Evolutionary conservation across 169 alveolate species (phyloP).

Genomic region (Cryptosporidium ubiquitum): DNA sequence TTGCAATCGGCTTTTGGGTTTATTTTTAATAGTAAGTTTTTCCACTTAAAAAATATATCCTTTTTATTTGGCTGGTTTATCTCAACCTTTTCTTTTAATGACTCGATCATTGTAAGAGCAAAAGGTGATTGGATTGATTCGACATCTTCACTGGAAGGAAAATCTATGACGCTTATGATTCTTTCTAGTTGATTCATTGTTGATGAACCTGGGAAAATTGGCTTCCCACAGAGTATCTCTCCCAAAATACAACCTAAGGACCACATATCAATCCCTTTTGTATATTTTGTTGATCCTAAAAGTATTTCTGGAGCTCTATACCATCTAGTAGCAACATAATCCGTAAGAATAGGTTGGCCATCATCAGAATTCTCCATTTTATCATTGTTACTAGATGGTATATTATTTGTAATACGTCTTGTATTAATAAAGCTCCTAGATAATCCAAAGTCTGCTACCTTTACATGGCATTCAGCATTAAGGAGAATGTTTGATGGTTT

Average conservation of each 20-base stretch:
- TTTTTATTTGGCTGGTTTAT: constrained; percentile 62
- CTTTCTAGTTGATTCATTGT: constrained; percentile 96
- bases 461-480: constrained; percentile 96
- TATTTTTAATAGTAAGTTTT: constrained; percentile 63
- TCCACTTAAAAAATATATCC: constrained; percentile 75
- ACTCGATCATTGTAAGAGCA: constrained; percentile 89
- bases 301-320: constrained; percentile 98
- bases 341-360: constrained; percentile 91
- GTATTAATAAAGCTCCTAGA: constrained; percentile 89
- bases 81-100: constrained; percentile 76
- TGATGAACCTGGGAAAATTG: constrained; percentile 98
- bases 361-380: constrained; percentile 81
- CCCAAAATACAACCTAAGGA: constrained; percentile 99
- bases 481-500: constrained; percentile 97
- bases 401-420: constrained; percentile 31
- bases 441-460: constrained; percentile 98
- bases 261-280: constrained; percentile 99
- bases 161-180: constrained; percentile 93
- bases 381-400: constrained; percentile 23
- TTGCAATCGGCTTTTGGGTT: constrained; percentile 52
- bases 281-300: constrained; percentile 95
- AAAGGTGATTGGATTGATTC: constrained; percentile 89
- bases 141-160: constrained; percentile 91
- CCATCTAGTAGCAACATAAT: constrained; percentile 99
- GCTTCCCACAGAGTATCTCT: constrained; percentile 95